Conservation (phyloP, 176 grass and related monocot species). For the Rhipidocladum racemiflorum region DNA sequence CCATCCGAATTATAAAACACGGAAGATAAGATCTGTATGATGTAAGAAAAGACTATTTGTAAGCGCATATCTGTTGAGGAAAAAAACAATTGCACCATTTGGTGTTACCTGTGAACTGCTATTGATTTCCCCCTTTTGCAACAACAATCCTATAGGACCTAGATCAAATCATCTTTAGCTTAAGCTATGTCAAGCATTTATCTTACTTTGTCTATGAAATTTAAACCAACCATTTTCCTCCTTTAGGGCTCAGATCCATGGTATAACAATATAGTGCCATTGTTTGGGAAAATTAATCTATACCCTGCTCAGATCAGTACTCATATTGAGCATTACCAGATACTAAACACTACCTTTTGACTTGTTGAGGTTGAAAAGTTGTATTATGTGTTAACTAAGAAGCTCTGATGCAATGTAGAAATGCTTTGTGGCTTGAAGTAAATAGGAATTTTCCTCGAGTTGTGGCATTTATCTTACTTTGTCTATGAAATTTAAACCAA, state of each 20-base stretch:
- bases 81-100: not conserved
- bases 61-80: not conserved
- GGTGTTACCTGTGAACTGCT: not conserved
- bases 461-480: not conserved
- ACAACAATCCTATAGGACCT: not conserved
- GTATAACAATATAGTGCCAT: not conserved
- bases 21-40: not conserved
- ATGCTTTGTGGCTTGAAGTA: too few relatives aligned
- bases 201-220: not conserved
- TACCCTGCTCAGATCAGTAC: not conserved
- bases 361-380: too few relatives aligned
- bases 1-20: not conserved
- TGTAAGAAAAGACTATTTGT: not conserved
- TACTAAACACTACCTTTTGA: not conserved
- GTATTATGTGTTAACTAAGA: too few relatives aligned
- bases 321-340: not conserved
- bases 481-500: not conserved
- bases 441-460: too few relatives aligned
- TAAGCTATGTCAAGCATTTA: not conserved
- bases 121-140: not conserved
- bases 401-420: too few relatives aligned
- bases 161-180: not conserved
- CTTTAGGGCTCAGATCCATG: not conserved
- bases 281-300: not conserved
- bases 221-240: not conserved